Evolutionary conservation across 2,329 filamentous ascomycete species (phyloP).

Genomic region (Didymella glomerata): DNA sequence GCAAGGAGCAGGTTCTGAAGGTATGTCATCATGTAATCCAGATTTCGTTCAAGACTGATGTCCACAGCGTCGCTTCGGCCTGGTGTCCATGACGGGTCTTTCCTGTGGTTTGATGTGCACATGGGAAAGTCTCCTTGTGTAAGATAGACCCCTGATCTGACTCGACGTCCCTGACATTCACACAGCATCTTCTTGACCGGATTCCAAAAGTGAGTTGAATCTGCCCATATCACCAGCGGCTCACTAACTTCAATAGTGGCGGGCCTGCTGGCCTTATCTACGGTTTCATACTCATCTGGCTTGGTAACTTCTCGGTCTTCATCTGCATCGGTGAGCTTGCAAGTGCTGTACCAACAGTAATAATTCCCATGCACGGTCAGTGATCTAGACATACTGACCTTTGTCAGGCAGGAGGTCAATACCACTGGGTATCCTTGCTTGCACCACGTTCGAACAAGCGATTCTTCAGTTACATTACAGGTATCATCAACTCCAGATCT

Average conservation of each 20-base stretch:
- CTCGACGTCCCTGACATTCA: conserved; percentile 7
- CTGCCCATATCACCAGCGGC: background rate
- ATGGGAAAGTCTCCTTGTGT: conserved; percentile 51
- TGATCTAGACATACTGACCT: background rate
- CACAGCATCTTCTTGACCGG: conserved; percentile 46
- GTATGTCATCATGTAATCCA: conserved; percentile 23
- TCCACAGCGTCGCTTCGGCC: conserved; percentile 47
- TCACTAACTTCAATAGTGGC: conserved; percentile 34
- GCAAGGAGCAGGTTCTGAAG: conserved; percentile 50
- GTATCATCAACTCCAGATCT: conserved; percentile 22
- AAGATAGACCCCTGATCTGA: conserved; percentile 16
- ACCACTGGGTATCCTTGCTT: conserved; percentile 55
- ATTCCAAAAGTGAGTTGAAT: conserved; percentile 45
- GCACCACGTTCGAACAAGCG: conserved; percentile 54
- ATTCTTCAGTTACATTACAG: conserved; percentile 57
- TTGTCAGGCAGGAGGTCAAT: conserved; percentile 48
- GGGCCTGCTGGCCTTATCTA: conserved; percentile 51
- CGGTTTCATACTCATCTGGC: conserved; percentile 49
- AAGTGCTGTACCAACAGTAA: conserved; percentile 47
- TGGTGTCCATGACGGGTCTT: conserved; percentile 50
- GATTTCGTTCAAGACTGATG: conserved; percentile 16
- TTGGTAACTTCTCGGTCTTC: conserved; percentile 51
- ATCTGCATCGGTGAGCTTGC: conserved; percentile 50
- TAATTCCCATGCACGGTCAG: background rate
- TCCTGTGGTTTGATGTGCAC: conserved; percentile 51